Evolutionary conservation across 345 rosid genomes (phyloP), one percentile per base, ranked within the genome.

Genomic region (Geranium rotundifolium): DNA sequence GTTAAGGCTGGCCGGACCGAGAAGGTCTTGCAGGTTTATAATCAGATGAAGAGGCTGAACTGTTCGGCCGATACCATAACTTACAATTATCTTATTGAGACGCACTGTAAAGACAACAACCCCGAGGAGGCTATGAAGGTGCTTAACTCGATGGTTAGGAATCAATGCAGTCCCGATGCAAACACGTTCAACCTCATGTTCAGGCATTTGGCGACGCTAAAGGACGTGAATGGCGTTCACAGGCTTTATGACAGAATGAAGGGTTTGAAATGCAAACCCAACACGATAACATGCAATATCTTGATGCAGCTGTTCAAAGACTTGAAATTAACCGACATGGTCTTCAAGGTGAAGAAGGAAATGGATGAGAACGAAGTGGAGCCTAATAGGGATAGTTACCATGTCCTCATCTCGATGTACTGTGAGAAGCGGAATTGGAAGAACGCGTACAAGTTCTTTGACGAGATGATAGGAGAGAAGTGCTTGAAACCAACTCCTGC

Each of bases 401-500:
- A 75, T 66, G 69, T 90, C 74, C 77, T 93, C 76, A 82, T 93
- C 63, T 76, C 82, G 0, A 83, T 93, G 97, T 93, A 82, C 62
- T 93, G 95, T 69, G 88, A 83, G 60, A 93, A 82, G 92, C 96
- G 96, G 49, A 97, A 93, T 62, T 93, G 99, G 99, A 93, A 85
- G 60, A 84, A 90, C 80, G 97, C 96, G 6, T 85, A 88, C 76
- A 90, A 82, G 81, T 71, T 74, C 57, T 83, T 90, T 19, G 76
- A 65, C 52, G 97, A 90, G 74, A 93, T 93, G 99, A 75, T 90
- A 14, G 96, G 84, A 69, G 96, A 82, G 67, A 93, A 90, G 72
- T 65, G 90, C 73, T 73, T 87, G 74, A 81, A 73, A 67, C 97
- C 98, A 16, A 84, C 86, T 63, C 19, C 81, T 74, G 71, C 76